Evolutionary conservation across 2,329 filamentous ascomycete genomes (phyloP).

Genomic region (Chaetomiaceae sp.): DNA sequence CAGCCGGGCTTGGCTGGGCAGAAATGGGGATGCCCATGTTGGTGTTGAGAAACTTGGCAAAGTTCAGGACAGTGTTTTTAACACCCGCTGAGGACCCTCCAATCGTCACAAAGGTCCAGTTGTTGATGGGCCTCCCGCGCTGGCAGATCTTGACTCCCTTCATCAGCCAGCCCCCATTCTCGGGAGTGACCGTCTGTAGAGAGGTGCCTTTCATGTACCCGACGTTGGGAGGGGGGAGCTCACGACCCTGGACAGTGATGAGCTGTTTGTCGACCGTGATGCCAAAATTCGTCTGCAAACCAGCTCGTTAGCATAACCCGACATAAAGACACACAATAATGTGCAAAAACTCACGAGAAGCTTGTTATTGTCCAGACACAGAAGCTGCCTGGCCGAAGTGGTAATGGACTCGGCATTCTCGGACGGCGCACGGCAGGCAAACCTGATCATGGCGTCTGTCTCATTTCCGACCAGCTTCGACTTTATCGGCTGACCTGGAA

Average conservation of each 20-base stretch:
- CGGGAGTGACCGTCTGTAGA: conserved; percentile 29
- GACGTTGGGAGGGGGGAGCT: conserved; percentile 58
- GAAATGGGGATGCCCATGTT: conserved; percentile 39
- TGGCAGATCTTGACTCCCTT: conserved; percentile 49
- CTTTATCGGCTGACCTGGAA: conserved; percentile 59
- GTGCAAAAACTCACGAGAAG: conserved; percentile 38
- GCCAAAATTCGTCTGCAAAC: conserved; percentile 47
- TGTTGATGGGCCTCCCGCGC: conserved; percentile 40
- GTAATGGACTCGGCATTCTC: conserved; percentile 64
- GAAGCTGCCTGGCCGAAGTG: conserved; percentile 48
- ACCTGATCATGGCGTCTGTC: conserved; percentile 64
- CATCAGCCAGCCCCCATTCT: conserved; percentile 68
- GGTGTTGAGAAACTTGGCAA: conserved; percentile 34
- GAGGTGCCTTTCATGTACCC: conserved; percentile 42
- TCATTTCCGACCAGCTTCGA: conserved; percentile 56
- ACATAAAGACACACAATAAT: too few species aligned
- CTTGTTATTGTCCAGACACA: conserved; percentile 51
- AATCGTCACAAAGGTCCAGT: conserved; percentile 49
- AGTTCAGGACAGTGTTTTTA: conserved; percentile 29
- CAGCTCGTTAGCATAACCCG: too few species aligned
- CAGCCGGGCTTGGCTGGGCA: conserved; percentile 9
- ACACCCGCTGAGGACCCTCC: not conserved
- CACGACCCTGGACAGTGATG: conserved; percentile 67
- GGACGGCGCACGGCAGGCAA: conserved; percentile 63
- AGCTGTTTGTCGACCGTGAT: conserved; percentile 57